Percentiles rank a stretch among this genome's conserved stretches.
These are phyloP conservation scores for Ceriops zippeliana DNA, from an alignment of 345 rosid species.

Conservation along the genomic window DNA sequence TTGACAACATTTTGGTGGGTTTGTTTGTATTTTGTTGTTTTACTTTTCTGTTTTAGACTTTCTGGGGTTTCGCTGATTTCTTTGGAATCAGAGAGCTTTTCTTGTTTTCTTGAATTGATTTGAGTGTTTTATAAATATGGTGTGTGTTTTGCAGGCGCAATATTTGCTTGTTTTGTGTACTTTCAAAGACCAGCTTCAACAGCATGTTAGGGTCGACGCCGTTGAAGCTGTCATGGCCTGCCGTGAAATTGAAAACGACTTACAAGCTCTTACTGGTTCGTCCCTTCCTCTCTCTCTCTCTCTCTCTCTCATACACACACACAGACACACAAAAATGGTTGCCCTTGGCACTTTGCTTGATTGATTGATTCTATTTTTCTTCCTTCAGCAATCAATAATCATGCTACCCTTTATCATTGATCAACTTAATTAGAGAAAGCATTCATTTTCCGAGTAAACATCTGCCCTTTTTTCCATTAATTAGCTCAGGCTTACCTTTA, in stretches of 20 bases:
- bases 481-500: no score
- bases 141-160: constrained; percentile 52
- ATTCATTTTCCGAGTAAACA: no score
- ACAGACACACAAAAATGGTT: background rate
- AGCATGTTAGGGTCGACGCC: constrained; percentile 96
- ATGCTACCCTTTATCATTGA: no score
- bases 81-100: background rate
- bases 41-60: background rate
- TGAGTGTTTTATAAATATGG: no score
- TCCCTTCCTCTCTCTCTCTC: constrained; percentile 6
- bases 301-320: background rate
- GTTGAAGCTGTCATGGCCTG: constrained; percentile 99
- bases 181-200: constrained; percentile 97
- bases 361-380: no score
- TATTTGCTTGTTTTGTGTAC: constrained; percentile 85
- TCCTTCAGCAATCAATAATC: no score
- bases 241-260: constrained; percentile 88
- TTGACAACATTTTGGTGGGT: constrained; percentile 81
- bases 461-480: no score
- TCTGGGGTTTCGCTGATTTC: background rate
- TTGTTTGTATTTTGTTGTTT: background rate
- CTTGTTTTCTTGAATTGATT: constrained; percentile 3
- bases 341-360: background rate
- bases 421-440: no score
- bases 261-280: constrained; percentile 89